These are phyloP conservation scores for Xanthoconium separans DNA, from an alignment of 1,284 basidiomycete species.

Conservation along the genomic window DNA sequence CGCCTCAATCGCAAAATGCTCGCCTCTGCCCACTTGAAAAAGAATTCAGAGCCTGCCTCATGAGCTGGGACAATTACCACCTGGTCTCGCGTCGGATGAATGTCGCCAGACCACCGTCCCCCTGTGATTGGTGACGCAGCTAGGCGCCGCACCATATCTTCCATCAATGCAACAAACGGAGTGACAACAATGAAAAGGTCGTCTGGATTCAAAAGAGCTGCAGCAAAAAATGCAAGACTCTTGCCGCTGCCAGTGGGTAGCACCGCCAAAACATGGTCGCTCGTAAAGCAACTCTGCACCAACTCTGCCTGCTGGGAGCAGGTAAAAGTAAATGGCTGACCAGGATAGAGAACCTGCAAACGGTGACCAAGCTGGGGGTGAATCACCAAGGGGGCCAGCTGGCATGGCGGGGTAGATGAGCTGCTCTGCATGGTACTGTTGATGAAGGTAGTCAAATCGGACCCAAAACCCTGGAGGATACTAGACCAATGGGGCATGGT, in stretches of 20 bases:
- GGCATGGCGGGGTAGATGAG: too few relatives aligned
- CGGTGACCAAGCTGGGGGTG: too few relatives aligned
- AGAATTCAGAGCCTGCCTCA: background rate
- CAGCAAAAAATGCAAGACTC: background rate
- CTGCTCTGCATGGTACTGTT: too few relatives aligned
- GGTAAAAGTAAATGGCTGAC: too few relatives aligned
- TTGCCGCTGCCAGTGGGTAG: background rate
- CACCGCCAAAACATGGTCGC: background rate
- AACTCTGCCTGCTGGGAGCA: too few relatives aligned
- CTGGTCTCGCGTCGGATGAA: background rate
- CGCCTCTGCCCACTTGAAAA: constrained; percentile 1
- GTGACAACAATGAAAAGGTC: background rate
- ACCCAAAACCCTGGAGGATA: too few relatives aligned
- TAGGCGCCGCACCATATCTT: background rate
- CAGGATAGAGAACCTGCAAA: too few relatives aligned
- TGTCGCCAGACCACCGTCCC: background rate
- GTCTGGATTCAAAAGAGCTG: background rate
- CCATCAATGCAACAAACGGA: too few relatives aligned
- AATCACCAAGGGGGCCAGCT: too few relatives aligned
- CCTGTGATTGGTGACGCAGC: background rate
- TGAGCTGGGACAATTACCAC: constrained; percentile 11
- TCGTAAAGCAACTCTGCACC: background rate
- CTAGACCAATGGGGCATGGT: too few relatives aligned
- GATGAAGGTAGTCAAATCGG: too few relatives aligned
- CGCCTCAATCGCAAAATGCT: background rate